Evolutionary conservation across 495 filamentous ascomycete species (phyloP).

Genomic region (Cladorrhinum samala): DNA sequence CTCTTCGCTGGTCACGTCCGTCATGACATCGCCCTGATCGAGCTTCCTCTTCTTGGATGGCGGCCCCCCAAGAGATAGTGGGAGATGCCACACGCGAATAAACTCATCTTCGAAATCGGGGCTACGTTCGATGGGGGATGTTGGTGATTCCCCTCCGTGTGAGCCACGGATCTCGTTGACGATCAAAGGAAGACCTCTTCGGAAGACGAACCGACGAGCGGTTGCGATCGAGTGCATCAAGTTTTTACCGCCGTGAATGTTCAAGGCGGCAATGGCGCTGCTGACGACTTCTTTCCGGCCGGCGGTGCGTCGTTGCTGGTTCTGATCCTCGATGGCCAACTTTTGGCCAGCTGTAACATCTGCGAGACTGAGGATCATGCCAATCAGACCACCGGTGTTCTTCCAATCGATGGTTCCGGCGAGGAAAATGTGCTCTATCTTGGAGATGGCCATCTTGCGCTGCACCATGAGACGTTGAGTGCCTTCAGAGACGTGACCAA

Average conservation of each 20-base stretch:
- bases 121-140: neutral
- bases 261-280: constrained; percentile 36
- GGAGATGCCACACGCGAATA: constrained; percentile 77
- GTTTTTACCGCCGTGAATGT: constrained; percentile 74
- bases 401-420: constrained; percentile 70
- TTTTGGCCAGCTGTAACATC: constrained; percentile 45
- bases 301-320: constrained; percentile 25
- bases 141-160: constrained; percentile 22
- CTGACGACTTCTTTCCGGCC: constrained; percentile 11
- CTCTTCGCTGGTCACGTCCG: constrained; percentile 4
- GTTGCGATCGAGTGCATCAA: constrained; percentile 72
- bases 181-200: constrained; percentile 66
- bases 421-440: constrained; percentile 70
- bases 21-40: constrained; percentile 1
- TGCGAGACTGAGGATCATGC: constrained; percentile 74
- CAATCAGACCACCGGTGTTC: constrained; percentile 73
- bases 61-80: constrained; percentile 20
- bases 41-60: constrained; percentile 17
- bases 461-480: constrained; percentile 71
- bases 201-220: constrained; percentile 80
- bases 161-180: constrained; percentile 54
- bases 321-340: constrained; percentile 17
- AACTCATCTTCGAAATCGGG: constrained; percentile 71
- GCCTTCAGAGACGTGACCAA: constrained; percentile 80
- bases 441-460: constrained; percentile 51